Base-by-base conservation (phyloP, 805 yeast species). In the Wickerhamiella azyma region DNA sequence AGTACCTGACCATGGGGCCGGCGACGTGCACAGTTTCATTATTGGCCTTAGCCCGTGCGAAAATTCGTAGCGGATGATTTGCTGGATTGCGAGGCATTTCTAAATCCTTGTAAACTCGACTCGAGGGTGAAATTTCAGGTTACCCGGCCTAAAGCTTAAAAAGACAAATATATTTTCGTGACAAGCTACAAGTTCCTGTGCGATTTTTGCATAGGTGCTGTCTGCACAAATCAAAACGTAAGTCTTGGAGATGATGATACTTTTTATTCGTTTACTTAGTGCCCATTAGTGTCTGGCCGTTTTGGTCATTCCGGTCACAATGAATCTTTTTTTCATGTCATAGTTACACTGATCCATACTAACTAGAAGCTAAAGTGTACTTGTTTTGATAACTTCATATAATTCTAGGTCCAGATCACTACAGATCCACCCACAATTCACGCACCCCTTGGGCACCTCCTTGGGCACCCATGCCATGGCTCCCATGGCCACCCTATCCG, bases 1-100 rank as follows among this genome's bases (percentile, higher is more conserved):
- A 85, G 67, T 92, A 92, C 43, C 98, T 68, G 1, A 92, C 98
- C 98, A 92, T 92, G 4, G 98, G 98, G 0, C 97, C 98, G 1
- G 84, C 79, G 9, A 82, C 70, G 37, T 70, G 72, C 1, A 74
- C 85, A 0, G 81, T 79, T 49, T 80, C 62, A 3, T 67, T 66
- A 49, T 71, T 74, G 2, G 19, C 54, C 45, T 52, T 63, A 59
- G 58, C 80, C 66, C 70, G 62, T 45, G 66, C 63, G 9, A 78
- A 67, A 13, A 78, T 72, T 37, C 66, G 60, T 16, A 77, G 54
- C 11, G 83, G 82, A 53, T 74, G 73, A 60, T 74, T 70, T 28
- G 65, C 58, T 14, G 71, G 67, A 39, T 66, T 60, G 49, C 78
- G 62, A 29, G 54, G 46, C 45, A 35, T 38, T 2, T 38, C 9